Evolutionary conservation across 2,329 filamentous ascomycete species (phyloP).

Genomic region (Colletotrichum somersetense): DNA sequence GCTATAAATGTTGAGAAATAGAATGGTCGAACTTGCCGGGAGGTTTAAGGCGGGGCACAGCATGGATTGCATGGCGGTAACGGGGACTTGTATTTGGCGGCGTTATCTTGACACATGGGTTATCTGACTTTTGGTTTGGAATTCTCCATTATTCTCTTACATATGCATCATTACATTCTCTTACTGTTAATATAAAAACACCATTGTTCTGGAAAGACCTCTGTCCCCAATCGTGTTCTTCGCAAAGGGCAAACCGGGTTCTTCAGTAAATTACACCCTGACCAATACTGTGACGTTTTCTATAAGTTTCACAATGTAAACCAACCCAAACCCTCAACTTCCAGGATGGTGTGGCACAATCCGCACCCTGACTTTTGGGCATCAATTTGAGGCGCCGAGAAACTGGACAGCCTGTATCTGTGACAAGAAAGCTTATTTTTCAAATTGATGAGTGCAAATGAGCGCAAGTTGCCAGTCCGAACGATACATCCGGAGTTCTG

Average conservation of each 20-base stretch:
- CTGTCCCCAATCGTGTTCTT: too few species aligned
- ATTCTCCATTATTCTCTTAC: background rate
- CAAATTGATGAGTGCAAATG: background rate
- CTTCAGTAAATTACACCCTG: background rate
- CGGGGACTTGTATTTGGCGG: background rate
- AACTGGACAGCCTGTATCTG: constrained; percentile 40
- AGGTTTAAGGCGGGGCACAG: too few species aligned
- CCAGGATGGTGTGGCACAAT: background rate
- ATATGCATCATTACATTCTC: background rate
- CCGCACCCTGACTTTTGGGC: constrained; percentile 56
- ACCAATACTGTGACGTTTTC: background rate
- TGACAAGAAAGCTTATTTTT: too few species aligned
- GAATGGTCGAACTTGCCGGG: background rate
- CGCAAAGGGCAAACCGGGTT: background rate
- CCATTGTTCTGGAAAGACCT: background rate
- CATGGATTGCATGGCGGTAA: background rate
- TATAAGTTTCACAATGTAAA: too few species aligned
- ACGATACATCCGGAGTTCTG: background rate
- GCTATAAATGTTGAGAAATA: background rate
- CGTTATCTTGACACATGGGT: background rate
- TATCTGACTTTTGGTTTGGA: background rate
- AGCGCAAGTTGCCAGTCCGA: too few species aligned
- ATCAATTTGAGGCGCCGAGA: constrained; percentile 56
- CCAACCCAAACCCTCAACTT: constrained; percentile 45
- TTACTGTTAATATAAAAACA: background rate